Evolutionary conservation across 345 rosid genomes (phyloP), one percentile per base, ranked within the genome.

Genomic region (Noccaea bulbosa): DNA sequence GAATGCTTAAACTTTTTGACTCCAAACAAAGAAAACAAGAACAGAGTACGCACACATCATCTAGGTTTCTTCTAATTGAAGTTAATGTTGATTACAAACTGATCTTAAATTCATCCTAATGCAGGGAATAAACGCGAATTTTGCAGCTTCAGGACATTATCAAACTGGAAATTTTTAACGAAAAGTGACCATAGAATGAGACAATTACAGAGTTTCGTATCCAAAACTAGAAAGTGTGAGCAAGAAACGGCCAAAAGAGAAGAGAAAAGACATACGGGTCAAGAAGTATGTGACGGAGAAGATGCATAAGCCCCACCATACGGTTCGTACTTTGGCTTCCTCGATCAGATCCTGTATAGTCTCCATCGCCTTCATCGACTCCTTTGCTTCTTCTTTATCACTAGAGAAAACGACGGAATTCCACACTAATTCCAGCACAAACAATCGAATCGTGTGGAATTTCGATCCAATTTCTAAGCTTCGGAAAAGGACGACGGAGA

Each of bases 321-420:
- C 87, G 64, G 90, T 83, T 9, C 99, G 87, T 48, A 84, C 40
- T 79, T 92, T 92, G 16, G 91, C 98, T 67, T 95, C 99, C 67
- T 95, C 97, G 68, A 95, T 83, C 79, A 95, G 98, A 90, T 95
- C 99, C 67, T 88, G 85, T 75, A 95, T 82, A 65, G 86, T 88
- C 82, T 86, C 91, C 90, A 88, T 86, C 66, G 89, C 74, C 87
- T 84, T 90, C 97, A 84, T 80, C 72, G 40, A 75, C 55, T 43
- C 11, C 22, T 9, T 24, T 45, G 45, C 45, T 4, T 30, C 4
- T 22, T 20, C 52, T 48, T 37, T 50, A 37, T 3, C 30, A 38
- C 24, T 22, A 37, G 2, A 0, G 0, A 4, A 24, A 49, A 49
- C 12, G 7, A 20, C 6, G 5, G 12, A 32, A 12, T 22, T 57